Evolutionary conservation across 352 stramenopile genomes (phyloP), one percentile per base, ranked within the genome.

Genomic region (Hyaloperonospora brassicae): DNA sequence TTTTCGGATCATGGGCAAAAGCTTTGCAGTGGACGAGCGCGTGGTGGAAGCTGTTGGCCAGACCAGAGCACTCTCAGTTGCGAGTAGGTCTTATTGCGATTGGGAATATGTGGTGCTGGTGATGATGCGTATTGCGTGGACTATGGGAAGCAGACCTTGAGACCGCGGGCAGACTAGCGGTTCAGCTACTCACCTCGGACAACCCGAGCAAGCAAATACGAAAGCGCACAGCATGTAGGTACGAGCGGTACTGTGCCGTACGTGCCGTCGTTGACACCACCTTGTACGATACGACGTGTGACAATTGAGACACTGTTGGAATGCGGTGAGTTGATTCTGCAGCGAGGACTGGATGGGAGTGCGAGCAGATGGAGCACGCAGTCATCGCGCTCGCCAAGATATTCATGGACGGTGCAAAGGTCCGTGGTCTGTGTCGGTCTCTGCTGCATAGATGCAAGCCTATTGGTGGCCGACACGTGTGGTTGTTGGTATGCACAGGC

Each of bases 341-440:
- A 91, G 81, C 75, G 48, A 59, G 67, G 5, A 76, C 66, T 10
- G 81, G 81, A 39, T 89, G 79, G 79, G 69, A 72, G n/a, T 25
- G 56, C 6, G 55, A 79, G 30, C 57, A 77, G 52, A 68, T 81
- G 36, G 81, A 91, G 34, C 57, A 71, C 4, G 62, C 66, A 0
- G 76, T 89, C 22, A 61, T 86, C 2, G 76, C 74, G 5, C 43
- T 91, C 13, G 74, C 75, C n/a, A 86, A 87, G 63, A 74, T 88
- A 44, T 59, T 91, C 42, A 86, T 87, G 68, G 81, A 91, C 13
- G 63, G 65, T 6, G 67, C 75, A 35, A 88, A 86, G 68, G 81
- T 86, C 25, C 47, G 17, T 22, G 31, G 21, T n/a, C n/a, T 14
- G 34, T 27, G 31, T 43, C 6, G 7, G 27, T 31, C 27, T 31